phyloP scores from a whole-genome alignment of 2,329 filamentous ascomycete species.

The Bipolaris zeicola region DNA sequence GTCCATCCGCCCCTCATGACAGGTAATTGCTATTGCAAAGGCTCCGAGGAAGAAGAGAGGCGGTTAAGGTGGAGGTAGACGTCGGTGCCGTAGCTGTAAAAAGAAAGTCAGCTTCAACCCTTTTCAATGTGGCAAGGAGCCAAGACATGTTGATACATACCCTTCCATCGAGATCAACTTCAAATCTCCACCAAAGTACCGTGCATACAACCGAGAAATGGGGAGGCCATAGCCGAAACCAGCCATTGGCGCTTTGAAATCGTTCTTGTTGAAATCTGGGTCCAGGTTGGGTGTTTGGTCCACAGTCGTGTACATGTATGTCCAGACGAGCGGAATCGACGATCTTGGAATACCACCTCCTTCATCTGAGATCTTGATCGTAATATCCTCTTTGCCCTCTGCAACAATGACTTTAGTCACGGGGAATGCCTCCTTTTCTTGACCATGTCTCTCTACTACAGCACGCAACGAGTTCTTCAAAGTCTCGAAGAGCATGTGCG shows the following conservation, averaged over 20 bases:
- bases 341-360: slow-evolving; percentile 93
- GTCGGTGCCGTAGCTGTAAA: slow-evolving; percentile 86
- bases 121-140: not conserved
- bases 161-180: slow-evolving; percentile 99
- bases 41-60: slow-evolving; percentile 92
- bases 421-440: slow-evolving; percentile 94
- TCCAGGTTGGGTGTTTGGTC: slow-evolving; percentile 94
- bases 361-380: slow-evolving; percentile 97
- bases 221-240: slow-evolving; percentile 98
- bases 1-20: slow-evolving; percentile 78
- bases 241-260: slow-evolving; percentile 99
- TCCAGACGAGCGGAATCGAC: slow-evolving; percentile 97
- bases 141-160: slow-evolving; percentile 59
- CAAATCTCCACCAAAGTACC: slow-evolving; percentile 96
- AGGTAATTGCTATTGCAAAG: slow-evolving; percentile 89
- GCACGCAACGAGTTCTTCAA: slow-evolving; percentile 97
- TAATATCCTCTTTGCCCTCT: slow-evolving; percentile 97
- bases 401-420: slow-evolving; percentile 97
- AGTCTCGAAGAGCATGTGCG: slow-evolving; percentile 99
- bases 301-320: slow-evolving; percentile 99
- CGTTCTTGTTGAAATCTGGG: slow-evolving; percentile 97
- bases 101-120: slow-evolving; percentile 21
- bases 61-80: slow-evolving; percentile 98
- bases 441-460: slow-evolving; percentile 92
- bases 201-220: slow-evolving; percentile 89